These are phyloP conservation scores for Wickerhamomyces alni DNA, from an alignment of 805 yeast species.

Conservation along the genomic window DNA sequence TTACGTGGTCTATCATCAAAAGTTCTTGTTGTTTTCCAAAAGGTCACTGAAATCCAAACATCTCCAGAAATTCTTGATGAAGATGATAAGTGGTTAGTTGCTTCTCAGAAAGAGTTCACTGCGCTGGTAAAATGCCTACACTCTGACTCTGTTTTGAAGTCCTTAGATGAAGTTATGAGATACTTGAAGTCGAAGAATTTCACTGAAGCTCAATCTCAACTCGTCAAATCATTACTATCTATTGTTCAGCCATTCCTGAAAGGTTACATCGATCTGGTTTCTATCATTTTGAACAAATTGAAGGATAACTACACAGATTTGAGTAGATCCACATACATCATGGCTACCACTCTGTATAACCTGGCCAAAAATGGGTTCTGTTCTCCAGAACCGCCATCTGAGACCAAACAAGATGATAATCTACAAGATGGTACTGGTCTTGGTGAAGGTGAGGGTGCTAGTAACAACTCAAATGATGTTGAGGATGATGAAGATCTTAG, in stretches of 20 bases:
- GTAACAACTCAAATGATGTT: conserved; percentile 73
- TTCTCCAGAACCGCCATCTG: conserved; percentile 72
- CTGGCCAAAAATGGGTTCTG: conserved; percentile 85
- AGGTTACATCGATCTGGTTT: conserved; percentile 49
- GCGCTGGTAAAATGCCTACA: conserved; percentile 39
- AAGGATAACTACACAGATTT: conserved; percentile 45
- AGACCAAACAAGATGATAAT: conserved; percentile 57
- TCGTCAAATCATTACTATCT: conserved; percentile 42
- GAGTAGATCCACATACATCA: conserved; percentile 55
- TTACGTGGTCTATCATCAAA: conserved; percentile 50
- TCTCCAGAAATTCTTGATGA: conserved; percentile 32
- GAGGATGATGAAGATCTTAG: conserved; percentile 88
- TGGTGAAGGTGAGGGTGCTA: conserved; percentile 91
- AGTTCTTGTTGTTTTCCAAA: conserved; percentile 65
- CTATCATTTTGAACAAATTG: conserved; percentile 36
- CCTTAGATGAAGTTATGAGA: conserved; percentile 30
- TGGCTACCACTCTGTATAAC: conserved; percentile 49
- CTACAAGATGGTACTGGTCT: conserved; percentile 83
- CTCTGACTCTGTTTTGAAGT: conserved; percentile 28
- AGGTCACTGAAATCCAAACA: conserved; percentile 23
- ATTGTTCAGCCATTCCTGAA: conserved; percentile 58
- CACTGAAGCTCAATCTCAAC: conserved; percentile 28
- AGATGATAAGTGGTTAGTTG: conserved; percentile 65
- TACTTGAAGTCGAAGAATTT: conserved; percentile 33
- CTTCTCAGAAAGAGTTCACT: conserved; percentile 39